Evolutionary conservation across 2,329 filamentous ascomycete genomes (phyloP).

Genomic region (Monosporascus sp.): DNA sequence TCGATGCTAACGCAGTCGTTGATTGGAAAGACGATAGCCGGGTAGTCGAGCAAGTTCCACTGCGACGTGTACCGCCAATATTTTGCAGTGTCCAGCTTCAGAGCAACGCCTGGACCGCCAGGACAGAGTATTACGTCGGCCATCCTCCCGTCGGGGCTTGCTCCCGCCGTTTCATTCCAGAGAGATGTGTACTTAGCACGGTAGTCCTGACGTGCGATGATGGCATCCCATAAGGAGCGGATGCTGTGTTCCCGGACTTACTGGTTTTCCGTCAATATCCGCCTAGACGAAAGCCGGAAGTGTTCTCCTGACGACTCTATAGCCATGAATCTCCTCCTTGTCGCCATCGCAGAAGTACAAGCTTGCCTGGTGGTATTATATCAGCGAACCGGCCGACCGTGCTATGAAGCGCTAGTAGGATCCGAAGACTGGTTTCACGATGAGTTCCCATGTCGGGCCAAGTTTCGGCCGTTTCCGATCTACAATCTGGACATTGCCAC

Average conservation of each 20-base stretch:
- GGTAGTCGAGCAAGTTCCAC: conserved; percentile 67
- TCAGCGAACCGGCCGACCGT: no score
- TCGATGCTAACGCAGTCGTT: conserved; percentile 4
- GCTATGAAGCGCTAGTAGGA: background rate
- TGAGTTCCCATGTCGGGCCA: conserved; percentile 35
- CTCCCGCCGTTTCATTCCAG: conserved; percentile 31
- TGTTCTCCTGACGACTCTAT: conserved; percentile 53
- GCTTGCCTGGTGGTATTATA: conserved; percentile 18
- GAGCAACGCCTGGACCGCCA: conserved; percentile 40
- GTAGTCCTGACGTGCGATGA: conserved; percentile 34
- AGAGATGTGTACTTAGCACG: conserved; percentile 30
- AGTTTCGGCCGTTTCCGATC: conserved; percentile 52
- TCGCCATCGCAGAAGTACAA: conserved; percentile 59
- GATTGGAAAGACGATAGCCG: conserved; percentile 56
- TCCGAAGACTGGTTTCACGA: conserved; percentile 30
- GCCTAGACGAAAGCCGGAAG: conserved; percentile 50
- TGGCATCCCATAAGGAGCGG: conserved; percentile 36
- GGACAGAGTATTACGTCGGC: conserved; percentile 62
- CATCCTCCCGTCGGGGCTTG: conserved; percentile 4
- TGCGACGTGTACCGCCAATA: conserved; percentile 63
- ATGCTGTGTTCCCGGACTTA: conserved; percentile 36
- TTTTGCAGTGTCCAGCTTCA: conserved; percentile 40
- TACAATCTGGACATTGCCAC: conserved; percentile 48
- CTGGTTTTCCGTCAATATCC: conserved; percentile 50
- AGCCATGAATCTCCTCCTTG: conserved; percentile 41